Base-by-base conservation (phyloP, 2,329 filamentous ascomycete species). In the Colletotrichum echinochloae region DNA sequence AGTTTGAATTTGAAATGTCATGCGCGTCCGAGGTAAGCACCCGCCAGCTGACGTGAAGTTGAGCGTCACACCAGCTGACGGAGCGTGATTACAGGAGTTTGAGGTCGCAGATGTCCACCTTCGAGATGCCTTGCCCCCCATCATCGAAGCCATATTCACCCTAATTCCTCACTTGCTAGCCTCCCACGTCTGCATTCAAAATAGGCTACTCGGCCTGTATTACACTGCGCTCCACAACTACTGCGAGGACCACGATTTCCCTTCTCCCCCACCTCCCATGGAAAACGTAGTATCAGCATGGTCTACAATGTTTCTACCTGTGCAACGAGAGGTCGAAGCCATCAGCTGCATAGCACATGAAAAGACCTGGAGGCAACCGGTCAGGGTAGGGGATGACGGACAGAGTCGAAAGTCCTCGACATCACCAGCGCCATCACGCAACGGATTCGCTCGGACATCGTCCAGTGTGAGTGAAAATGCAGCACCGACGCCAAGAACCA, bases 161-260 rank as follows among this genome's bases (percentile, higher is more conserved):
- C 83, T 97, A n/a, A 85, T 95, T 16, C 92, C 93, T 35, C 89
- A 90, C 62, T 83, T 97, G 26, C 85, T 95, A 14, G 86, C 87
- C 49, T 86, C 87, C 44, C 91, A 95, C 76, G 89, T 95, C 54
- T 85, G 92, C 77, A 90, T 94, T 35, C 93, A 95, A 79, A 94
- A 94, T 78, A 88, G 90, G 56, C 84, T 96, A 61, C 88, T 96
- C 6, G 93, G 90, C 0, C 86, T 94, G 72, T 90, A 94, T 74
- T 96, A 96, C 80, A 96, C 93, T 1, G 86, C 90, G 5, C 82
- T 95, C 8, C 90, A 94, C 77, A 89, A 88, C 66, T 96, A 92
- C 79, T 94, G 91, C 74, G 85, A 90, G 74, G 87, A 91, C 37
- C 85, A 90, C 74, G 84, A 87, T 6, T 91, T 94, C 75, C 91